Evolutionary conservation across 768 basidiomycete species (phyloP).

Genomic region (Boletus coccyginus): DNA sequence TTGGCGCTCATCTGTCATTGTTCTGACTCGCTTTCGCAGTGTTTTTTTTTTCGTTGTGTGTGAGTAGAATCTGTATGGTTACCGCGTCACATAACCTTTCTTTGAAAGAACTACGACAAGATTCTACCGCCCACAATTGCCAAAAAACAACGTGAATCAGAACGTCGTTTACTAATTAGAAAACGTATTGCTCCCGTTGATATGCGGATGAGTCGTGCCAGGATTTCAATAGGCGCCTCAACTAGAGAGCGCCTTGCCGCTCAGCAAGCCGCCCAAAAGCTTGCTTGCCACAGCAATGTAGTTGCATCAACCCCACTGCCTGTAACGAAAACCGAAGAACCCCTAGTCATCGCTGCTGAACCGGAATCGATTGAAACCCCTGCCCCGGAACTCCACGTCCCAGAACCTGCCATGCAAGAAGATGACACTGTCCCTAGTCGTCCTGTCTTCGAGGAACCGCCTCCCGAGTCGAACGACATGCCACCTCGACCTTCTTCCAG

Average conservation of each 20-base stretch:
- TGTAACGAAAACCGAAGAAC: conserved; percentile 16
- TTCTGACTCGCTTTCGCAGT: conserved; percentile 36
- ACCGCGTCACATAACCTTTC: no score
- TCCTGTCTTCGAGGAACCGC: conserved; percentile 62
- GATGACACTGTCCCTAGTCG: conserved; percentile 25
- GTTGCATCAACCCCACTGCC: conserved; percentile 16
- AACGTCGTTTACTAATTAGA: conserved; percentile 76
- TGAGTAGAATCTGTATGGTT: conserved; percentile 23
- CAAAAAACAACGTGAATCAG: conserved; percentile 84
- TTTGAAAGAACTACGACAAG: conserved; percentile 55
- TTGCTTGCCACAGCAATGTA: conserved; percentile 32
- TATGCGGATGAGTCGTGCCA: conserved; percentile 80
- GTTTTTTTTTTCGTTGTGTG: conserved; percentile 88
- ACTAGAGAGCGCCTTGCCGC: conserved; percentile 67
- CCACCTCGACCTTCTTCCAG: conserved; percentile 51
- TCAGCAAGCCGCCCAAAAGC: conserved; percentile 61
- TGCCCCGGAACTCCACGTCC: background rate
- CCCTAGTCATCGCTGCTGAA: conserved; percentile 13
- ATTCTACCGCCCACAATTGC: conserved; percentile 80
- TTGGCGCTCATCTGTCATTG: conserved; percentile 5
- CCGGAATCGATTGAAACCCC: conserved; percentile 12
- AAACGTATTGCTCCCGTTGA: conserved; percentile 88
- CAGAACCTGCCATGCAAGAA: conserved; percentile 11
- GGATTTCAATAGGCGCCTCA: conserved; percentile 69
- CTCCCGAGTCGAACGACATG: conserved; percentile 37